Evolutionary conservation across 805 yeast species (phyloP).

Genomic region (Ogataea nakhonphanomensis): DNA sequence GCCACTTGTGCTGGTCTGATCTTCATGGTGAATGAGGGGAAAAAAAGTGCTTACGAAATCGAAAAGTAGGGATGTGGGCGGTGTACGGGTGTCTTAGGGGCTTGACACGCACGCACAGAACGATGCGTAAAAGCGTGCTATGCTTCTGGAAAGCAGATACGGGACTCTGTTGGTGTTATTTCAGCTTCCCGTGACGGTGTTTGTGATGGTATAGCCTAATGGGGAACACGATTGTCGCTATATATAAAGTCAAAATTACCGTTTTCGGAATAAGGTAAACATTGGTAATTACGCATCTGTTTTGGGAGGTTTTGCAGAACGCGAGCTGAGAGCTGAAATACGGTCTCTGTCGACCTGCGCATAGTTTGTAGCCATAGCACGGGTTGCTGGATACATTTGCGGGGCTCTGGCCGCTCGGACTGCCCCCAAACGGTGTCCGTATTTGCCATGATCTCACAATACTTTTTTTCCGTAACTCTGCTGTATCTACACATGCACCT

Average conservation of each 20-base stretch:
- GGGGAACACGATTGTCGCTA: background rate
- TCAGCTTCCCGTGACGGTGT: too few species aligned
- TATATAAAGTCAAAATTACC: background rate
- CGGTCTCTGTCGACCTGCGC: background rate
- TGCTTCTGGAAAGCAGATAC: too few species aligned
- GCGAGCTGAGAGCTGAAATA: background rate
- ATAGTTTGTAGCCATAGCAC: background rate
- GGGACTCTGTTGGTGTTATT: too few species aligned
- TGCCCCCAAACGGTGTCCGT: too few species aligned
- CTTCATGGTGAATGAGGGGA: slow-evolving; percentile 7
- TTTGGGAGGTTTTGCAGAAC: background rate
- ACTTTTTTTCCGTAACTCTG: too few species aligned
- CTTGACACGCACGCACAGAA: too few species aligned
- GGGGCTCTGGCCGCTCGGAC: too few species aligned
- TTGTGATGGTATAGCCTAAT: background rate
- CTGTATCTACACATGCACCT: slow-evolving; percentile 1
- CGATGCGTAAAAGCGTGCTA: too few species aligned
- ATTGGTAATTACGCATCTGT: slow-evolving; percentile 2
- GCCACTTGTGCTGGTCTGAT: slow-evolving; percentile 2
- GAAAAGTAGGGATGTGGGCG: background rate
- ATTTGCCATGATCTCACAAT: too few species aligned
- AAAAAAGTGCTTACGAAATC: slow-evolving; percentile 1
- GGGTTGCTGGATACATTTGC: too few species aligned
- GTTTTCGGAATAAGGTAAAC: background rate
- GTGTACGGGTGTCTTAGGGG: background rate